A percentile compares a stretch with the other conserved stretches of the same genome.
Evolutionary conservation across 257 asterid species (phyloP).

Genomic region (Jacaranda copaia): DNA sequence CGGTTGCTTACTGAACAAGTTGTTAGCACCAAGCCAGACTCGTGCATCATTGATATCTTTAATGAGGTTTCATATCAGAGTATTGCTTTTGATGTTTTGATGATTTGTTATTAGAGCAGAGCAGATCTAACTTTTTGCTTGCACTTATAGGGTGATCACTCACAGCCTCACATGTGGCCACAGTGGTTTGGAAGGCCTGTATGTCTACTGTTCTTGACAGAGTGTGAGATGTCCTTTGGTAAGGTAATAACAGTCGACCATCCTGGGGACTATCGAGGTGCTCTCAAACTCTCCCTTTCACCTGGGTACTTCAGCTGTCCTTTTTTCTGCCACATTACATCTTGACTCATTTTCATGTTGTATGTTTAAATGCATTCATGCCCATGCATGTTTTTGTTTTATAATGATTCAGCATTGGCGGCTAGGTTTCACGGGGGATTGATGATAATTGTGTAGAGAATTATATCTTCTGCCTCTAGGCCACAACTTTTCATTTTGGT

Average conservation of each 20-base stretch:
- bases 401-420: not conserved
- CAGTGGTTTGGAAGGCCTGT: constrained; percentile 83
- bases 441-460: not conserved
- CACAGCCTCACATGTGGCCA: constrained; percentile 88
- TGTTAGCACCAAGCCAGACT: constrained; percentile 73
- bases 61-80: constrained; percentile 65
- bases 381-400: constrained; percentile 4
- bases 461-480: not conserved
- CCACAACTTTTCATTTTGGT: constrained; percentile 13
- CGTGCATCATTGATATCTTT: constrained; percentile 79
- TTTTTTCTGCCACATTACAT: constrained; percentile 7
- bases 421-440: constrained; percentile 22
- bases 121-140: constrained; percentile 41
- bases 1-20: constrained; percentile 57
- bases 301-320: constrained; percentile 68
- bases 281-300: constrained; percentile 69
- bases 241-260: constrained; percentile 59
- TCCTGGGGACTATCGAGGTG: constrained; percentile 79
- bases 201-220: constrained; percentile 74
- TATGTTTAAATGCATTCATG: constrained; percentile 13
- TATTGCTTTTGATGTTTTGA: constrained; percentile 26
- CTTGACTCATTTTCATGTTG: not conserved
- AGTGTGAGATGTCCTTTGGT: constrained; percentile 82
- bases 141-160: constrained; percentile 75
- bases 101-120: constrained; percentile 24